Evolutionary conservation across 2,329 filamentous ascomycete species (phyloP), one percentile per base, ranked within the genome.

Genomic region (Celoporthe dispersa): DNA sequence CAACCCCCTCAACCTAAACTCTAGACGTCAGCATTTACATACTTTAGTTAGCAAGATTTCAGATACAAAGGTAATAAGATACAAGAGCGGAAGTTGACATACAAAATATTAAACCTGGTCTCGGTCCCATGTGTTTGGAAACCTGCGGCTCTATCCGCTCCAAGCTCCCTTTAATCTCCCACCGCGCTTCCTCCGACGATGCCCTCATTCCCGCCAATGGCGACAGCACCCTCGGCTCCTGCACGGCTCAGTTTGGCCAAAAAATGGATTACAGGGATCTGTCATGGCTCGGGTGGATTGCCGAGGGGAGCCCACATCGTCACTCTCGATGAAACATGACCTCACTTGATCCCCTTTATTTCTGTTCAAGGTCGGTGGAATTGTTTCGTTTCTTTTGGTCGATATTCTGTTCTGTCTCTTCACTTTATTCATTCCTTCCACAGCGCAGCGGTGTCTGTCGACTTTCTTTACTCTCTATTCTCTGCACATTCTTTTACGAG

Each of bases 151-250:
- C 9, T 66, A 59, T 35, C 55, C 64, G 64, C 64, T 28, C 62
- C 39, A 51, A 19, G 37, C 25, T 39, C 57, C 65, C 65, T 62
- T 67, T 61, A 62, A 67, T 61, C 48, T 62, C 57, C 65, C 62
- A 28, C 55, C 57, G 35, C 55, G 55, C 55, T 31, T 62, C 37
- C 12, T 39, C 37, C 59, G 55, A 61, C 65, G 65, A 67, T 62
- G 57, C 65, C 65, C 65, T 61, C 55, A 62, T 62, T 61, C 41
- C 65, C 65, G 65, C 65, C 65, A 67, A 61, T 67, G 55, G 41
- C 41, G 55, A 61, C 28, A 25, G 4, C 19, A 51, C 12, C 31
- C 57, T 53, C 11, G 28, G 9, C 25, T 33, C 51, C 55, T 31
- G 37, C 64, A n/a, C 35, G 55, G 11, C 37, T 16, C 25, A 66